These are phyloP conservation scores for Picea sitchensis DNA, from an alignment of 75 land plant genomes.

Conservation along the genomic window DNA sequence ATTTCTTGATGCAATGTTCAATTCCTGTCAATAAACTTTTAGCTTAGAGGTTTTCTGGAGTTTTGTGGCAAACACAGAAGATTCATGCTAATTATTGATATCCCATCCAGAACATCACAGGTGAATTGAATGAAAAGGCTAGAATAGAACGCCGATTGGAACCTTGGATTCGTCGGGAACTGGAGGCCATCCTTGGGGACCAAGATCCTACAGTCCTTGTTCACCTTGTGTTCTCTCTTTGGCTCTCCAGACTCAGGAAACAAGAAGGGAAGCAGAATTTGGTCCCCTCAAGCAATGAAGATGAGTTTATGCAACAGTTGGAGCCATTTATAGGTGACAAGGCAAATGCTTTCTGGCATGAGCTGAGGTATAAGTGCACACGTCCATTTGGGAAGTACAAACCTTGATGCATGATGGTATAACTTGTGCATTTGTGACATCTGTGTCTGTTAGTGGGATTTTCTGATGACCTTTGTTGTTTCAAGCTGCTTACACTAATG, in stretches of 20 bases:
- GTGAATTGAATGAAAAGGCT: constrained; percentile 15
- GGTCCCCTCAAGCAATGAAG: constrained; percentile 1
- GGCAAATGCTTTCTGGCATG: constrained; percentile 74
- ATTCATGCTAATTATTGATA: not conserved
- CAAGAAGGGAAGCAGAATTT: constrained; percentile 8
- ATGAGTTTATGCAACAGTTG: constrained; percentile 33
- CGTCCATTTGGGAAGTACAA: not conserved
- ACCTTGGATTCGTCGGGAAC: constrained; percentile 74
- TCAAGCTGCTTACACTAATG: not conserved
- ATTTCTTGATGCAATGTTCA: not conserved
- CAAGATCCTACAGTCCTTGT: constrained; percentile 49
- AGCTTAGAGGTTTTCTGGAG: not conserved
- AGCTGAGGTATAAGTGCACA: constrained; percentile 44
- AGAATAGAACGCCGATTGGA: constrained; percentile 40
- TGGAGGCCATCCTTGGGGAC: constrained; percentile 59
- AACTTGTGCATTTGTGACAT: not conserved
- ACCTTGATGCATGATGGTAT: not conserved
- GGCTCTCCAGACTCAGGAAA: constrained; percentile 17
- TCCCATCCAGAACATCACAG: constrained; percentile 25
- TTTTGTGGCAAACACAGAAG: not conserved
- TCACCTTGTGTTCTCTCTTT: constrained; percentile 52
- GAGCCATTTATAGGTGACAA: constrained; percentile 51
- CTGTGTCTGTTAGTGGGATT: not conserved
- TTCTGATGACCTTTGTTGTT: not conserved
- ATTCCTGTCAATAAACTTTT: not conserved